Evolutionary conservation across 208 protist species (phyloP).

Genomic region (Leptomonas pyrrhocoris): DNA sequence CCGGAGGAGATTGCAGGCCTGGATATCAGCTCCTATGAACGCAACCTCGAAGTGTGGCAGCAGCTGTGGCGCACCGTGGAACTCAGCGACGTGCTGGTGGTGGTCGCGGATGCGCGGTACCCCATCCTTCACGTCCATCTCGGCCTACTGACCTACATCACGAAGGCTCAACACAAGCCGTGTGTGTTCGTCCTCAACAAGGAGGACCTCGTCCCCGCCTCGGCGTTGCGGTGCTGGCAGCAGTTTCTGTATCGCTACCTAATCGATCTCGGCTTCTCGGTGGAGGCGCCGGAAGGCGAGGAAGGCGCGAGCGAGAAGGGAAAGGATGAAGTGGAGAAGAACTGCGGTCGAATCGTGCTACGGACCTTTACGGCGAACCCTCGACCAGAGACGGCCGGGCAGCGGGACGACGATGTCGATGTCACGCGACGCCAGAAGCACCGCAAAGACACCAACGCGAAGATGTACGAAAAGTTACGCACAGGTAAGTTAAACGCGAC

Average conservation of each 20-base stretch:
- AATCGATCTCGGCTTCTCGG: conserved; percentile 41
- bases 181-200: conserved; percentile 97
- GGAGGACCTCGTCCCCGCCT: conserved; percentile 81
- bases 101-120: conserved; percentile 96
- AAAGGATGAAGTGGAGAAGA: background rate
- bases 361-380: conserved; percentile 82
- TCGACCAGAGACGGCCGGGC: conserved; percentile 52
- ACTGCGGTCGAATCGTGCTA: conserved; percentile 43
- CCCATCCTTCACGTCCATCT: conserved; percentile 95
- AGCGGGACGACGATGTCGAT: conserved; percentile 36
- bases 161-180: conserved; percentile 77
- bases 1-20: conserved; percentile 22
- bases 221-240: conserved; percentile 68
- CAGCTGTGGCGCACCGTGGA: conserved; percentile 98
- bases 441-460: conserved; percentile 51
- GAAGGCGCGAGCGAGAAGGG: background rate
- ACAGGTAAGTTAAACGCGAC: conserved; percentile 47
- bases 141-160: conserved; percentile 92
- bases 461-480: conserved; percentile 82
- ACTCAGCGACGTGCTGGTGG: conserved; percentile 92
- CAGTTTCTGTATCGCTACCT: conserved; percentile 73
- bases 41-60: conserved; percentile 98
- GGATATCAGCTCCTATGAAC: conserved; percentile 94
- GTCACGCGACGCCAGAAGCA: conserved; percentile 53
- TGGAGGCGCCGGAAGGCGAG: conserved; percentile 18